Conservation (phyloP, 306 rosid genomes). For the Vigna unguiculata region DNA sequence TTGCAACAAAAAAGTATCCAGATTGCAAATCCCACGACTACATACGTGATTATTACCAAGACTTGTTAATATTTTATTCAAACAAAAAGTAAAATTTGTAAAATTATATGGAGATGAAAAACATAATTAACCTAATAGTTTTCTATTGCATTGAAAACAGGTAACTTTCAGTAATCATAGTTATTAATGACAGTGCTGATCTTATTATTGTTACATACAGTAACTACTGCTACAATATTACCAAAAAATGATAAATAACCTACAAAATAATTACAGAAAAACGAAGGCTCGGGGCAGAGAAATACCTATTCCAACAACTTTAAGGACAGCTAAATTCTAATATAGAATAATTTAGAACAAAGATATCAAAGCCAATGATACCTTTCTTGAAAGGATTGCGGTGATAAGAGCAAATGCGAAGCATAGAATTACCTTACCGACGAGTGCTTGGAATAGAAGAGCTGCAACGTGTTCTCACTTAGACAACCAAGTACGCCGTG, state of each 20-base stretch:
- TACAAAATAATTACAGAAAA: background rate
- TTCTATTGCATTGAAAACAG: background rate
- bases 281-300: background rate
- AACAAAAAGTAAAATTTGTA: background rate
- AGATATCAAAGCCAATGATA: background rate
- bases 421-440: slow-evolving; percentile 46
- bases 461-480: slow-evolving; percentile 65
- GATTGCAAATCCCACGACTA: no score
- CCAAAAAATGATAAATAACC: background rate
- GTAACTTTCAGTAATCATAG: background rate
- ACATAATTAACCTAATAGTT: background rate
- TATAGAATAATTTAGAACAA: background rate
- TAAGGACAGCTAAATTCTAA: slow-evolving; percentile 9
- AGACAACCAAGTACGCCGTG: slow-evolving; percentile 71
- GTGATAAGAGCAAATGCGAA: background rate
- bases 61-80: background rate
- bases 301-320: slow-evolving; percentile 27
- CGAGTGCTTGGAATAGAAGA: slow-evolving; percentile 54
- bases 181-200: background rate
- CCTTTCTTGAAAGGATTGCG: background rate
- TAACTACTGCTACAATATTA: background rate
- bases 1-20: no score
- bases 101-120: background rate
- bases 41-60: no score
- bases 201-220: background rate